Conservation (phyloP, 495 filamentous ascomycete genomes). For the Aspergillus sparsus region DNA sequence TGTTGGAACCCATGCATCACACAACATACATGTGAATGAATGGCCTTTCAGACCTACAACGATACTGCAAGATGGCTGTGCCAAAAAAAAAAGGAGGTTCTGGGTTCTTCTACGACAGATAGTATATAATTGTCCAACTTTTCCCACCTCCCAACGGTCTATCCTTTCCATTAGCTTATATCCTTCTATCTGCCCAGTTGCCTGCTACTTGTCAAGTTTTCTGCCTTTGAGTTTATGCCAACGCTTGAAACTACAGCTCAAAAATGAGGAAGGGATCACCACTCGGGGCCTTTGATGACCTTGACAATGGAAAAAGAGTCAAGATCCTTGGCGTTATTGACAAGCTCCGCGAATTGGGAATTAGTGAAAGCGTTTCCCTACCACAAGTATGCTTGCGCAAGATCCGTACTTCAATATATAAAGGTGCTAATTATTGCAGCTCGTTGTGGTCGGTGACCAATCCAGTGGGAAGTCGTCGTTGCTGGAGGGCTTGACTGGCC, state of each 20-base stretch:
- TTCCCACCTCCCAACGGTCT: too few relatives aligned
- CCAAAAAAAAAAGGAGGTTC: too few relatives aligned
- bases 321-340: conserved; percentile 35
- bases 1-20: too few relatives aligned
- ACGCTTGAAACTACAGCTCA: too few relatives aligned
- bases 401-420: background rate
- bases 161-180: too few relatives aligned
- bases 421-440: conserved; percentile 19
- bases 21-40: too few relatives aligned
- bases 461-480: conserved; percentile 56
- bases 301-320: conserved; percentile 18
- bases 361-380: conserved; percentile 37
- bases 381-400: conserved; percentile 33
- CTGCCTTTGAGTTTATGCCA: background rate
- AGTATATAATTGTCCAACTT: too few relatives aligned
- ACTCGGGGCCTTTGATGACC: background rate
- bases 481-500: conserved; percentile 52
- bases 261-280: background rate
- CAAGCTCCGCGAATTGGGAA: conserved; percentile 36
- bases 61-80: too few relatives aligned
- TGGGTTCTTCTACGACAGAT: too few relatives aligned
- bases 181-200: too few relatives aligned
- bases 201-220: background rate
- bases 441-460: conserved; percentile 48
- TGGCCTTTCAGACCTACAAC: too few relatives aligned